These are phyloP conservation scores for Boletus edulis DNA, from an alignment of 768 basidiomycete genomes.

Conservation along the genomic window DNA sequence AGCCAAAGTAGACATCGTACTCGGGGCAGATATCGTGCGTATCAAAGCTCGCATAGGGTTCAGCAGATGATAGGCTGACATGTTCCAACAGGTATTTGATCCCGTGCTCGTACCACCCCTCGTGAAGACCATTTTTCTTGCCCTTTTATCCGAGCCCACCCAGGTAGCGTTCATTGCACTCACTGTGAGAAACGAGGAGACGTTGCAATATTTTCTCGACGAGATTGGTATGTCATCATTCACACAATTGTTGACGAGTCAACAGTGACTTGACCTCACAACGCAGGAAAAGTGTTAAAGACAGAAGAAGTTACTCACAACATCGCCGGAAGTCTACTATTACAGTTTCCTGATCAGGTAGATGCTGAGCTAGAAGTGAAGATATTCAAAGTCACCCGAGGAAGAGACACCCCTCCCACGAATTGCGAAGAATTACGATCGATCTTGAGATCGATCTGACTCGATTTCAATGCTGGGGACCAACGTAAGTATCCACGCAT, in stretches of 20 bases:
- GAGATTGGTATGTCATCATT: constrained; percentile 27
- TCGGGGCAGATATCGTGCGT: constrained; percentile 70
- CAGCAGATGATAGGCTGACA: not conserved
- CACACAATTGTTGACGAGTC: not conserved
- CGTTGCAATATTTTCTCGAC: constrained; percentile 44
- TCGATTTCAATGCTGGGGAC: constrained; percentile 1
- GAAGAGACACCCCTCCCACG: not conserved
- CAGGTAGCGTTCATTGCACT: constrained; percentile 38
- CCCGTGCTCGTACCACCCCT: constrained; percentile 58
- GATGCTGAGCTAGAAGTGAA: constrained; percentile 39
- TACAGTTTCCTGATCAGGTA: constrained; percentile 30
- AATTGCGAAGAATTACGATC: constrained; percentile 4
- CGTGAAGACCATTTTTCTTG: constrained; percentile 42
- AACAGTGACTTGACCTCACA: not conserved
- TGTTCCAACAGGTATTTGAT: constrained; percentile 60
- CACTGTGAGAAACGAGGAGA: constrained; percentile 53
- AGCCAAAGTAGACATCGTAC: constrained; percentile 51
- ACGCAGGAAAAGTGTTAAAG: constrained; percentile 21
- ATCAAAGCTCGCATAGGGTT: not conserved
- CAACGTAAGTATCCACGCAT: not conserved
- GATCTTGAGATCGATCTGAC: constrained; percentile 16
- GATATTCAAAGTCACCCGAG: constrained; percentile 41
- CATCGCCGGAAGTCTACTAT: constrained; percentile 17
- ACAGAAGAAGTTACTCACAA: constrained; percentile 28
- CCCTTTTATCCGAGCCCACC: constrained; percentile 21